Conservation (phyloP, 371 early-diverging fungal species). For the Syncephalastrum racemosum region DNA sequence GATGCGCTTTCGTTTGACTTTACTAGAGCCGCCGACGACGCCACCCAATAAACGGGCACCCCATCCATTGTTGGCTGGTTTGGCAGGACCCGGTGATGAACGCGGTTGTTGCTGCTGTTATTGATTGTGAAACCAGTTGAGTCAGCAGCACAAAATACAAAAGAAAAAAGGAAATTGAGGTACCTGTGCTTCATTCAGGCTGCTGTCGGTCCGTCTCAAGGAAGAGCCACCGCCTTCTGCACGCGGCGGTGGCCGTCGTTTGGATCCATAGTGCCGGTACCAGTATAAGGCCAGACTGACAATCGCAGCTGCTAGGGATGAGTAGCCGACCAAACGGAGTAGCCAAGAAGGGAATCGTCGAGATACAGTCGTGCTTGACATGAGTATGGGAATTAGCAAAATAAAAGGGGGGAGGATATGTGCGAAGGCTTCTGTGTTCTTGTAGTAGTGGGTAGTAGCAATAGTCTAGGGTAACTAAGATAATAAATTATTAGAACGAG, state of each 20-base stretch:
- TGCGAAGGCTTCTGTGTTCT: no score
- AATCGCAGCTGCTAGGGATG: slow-evolving; percentile 23
- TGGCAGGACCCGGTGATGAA: slow-evolving; percentile 5
- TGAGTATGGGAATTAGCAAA: no score
- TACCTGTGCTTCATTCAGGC: slow-evolving; percentile 9
- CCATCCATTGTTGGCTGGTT: slow-evolving; percentile 19
- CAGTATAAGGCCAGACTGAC: slow-evolving; percentile 15
- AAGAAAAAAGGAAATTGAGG: not conserved
- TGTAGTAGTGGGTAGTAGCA: no score
- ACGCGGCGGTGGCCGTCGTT: slow-evolving; percentile 2
- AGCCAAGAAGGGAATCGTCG: slow-evolving; percentile 20
- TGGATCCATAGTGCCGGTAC: slow-evolving; percentile 13
- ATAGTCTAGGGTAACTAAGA: no score
- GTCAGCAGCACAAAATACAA: not conserved
- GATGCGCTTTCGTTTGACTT: slow-evolving; percentile 21
- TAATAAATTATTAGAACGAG: no score
- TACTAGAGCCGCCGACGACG: slow-evolving; percentile 11
- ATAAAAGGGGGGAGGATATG: no score
- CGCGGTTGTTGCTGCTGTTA: not conserved
- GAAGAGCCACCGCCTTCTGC: slow-evolving; percentile 5
- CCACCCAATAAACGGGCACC: slow-evolving; percentile 31
- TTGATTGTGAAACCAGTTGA: not conserved
- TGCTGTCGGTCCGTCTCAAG: slow-evolving; percentile 6
- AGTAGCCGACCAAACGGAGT: slow-evolving; percentile 21
- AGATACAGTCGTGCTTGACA: no score